phyloP scores from a whole-genome alignment of 75 land plant species.

The Larix kaempferi region DNA sequence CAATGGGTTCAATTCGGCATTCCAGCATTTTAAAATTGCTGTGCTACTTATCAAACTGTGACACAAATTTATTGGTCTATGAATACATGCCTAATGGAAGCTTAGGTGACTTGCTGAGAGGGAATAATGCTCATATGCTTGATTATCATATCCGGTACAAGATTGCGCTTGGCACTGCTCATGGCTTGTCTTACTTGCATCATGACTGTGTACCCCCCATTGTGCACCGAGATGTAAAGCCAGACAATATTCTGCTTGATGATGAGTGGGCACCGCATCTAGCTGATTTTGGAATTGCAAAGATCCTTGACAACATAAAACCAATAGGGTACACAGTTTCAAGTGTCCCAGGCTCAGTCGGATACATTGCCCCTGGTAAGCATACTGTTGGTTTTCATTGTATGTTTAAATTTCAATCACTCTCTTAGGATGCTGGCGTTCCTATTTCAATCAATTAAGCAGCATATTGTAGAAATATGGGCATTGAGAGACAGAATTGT shows the following conservation, averaged over 20 bases:
- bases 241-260: slow-evolving; percentile 26
- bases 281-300: slow-evolving; percentile 33
- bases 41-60: slow-evolving; percentile 30
- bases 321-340: slow-evolving; percentile 5
- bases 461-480: too few relatives aligned
- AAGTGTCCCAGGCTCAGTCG: slow-evolving; percentile 16
- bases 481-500: too few relatives aligned
- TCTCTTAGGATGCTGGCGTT: too few relatives aligned
- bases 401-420: too few relatives aligned
- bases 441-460: too few relatives aligned
- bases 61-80: slow-evolving; percentile 28
- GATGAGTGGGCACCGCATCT: slow-evolving; percentile 12
- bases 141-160: slow-evolving; percentile 16
- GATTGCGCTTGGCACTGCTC: slow-evolving; percentile 26
- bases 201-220: slow-evolving; percentile 28
- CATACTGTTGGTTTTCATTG: slow-evolving; percentile 2
- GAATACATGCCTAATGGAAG: slow-evolving; percentile 50
- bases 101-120: slow-evolving; percentile 31
- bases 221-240: slow-evolving; percentile 26
- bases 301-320: slow-evolving; percentile 7
- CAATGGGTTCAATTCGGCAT: slow-evolving; percentile 31
- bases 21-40: slow-evolving; percentile 31
- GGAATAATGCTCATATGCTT: slow-evolving; percentile 11
- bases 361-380: slow-evolving; percentile 38
- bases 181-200: slow-evolving; percentile 29